Percentiles rank a stretch among this genome's conserved stretches.
These are phyloP conservation scores for Trichoderma endophyticum DNA, from an alignment of 2,329 filamentous ascomycete species.

Conservation along the genomic window DNA sequence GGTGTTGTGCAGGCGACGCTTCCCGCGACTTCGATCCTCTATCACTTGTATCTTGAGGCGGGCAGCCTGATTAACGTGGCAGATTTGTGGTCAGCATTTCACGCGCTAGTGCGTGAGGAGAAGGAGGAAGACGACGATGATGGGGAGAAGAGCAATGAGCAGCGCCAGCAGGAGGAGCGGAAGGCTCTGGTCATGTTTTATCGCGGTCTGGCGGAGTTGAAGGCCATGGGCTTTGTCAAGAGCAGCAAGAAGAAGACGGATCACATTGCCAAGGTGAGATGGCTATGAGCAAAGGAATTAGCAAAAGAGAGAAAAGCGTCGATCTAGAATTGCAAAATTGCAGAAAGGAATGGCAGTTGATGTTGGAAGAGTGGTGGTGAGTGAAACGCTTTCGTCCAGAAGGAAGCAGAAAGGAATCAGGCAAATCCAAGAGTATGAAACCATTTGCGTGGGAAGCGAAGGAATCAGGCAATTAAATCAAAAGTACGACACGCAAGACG, in stretches of 20 bases:
- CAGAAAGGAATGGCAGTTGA: not conserved
- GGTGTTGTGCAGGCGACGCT: constrained; percentile 52
- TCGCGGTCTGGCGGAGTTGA: constrained; percentile 77
- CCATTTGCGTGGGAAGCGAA: not conserved
- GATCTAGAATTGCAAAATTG: not conserved
- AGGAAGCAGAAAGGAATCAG: not conserved
- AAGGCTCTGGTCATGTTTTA: constrained; percentile 76
- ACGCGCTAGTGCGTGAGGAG: constrained; percentile 53
- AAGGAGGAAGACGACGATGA: constrained; percentile 39
- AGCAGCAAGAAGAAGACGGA: constrained; percentile 87
- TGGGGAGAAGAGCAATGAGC: constrained; percentile 43
- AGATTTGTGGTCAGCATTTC: constrained; percentile 77
- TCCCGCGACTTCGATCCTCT: constrained; percentile 70
- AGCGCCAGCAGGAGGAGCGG: constrained; percentile 46
- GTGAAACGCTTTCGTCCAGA: not conserved
- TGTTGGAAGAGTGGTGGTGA: not conserved
- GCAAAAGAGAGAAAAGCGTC: not conserved
- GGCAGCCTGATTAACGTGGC: constrained; percentile 74
- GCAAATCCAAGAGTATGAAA: not conserved
- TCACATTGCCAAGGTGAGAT: constrained; percentile 87
- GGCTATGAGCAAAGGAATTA: constrained; percentile 46
- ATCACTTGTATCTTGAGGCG: constrained; percentile 75
- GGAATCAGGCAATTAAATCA: not conserved
- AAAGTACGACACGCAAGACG: not conserved
- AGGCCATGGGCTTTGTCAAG: constrained; percentile 83